Conservation (phyloP, 2,329 filamentous ascomycete genomes). For the Ceratocystis destructans region DNA sequence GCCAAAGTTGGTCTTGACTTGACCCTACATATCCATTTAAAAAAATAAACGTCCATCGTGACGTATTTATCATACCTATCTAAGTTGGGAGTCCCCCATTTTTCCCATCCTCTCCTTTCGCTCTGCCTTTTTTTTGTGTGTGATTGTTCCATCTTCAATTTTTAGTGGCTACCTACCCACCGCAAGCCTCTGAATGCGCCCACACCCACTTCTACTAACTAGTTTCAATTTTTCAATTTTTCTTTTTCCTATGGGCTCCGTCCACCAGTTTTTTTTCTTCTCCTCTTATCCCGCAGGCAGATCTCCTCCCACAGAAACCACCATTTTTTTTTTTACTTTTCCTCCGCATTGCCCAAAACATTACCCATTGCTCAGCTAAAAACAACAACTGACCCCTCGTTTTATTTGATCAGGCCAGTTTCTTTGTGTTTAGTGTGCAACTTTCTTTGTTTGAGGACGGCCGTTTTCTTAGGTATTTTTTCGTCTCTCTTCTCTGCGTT, state of each 20-base stretch:
- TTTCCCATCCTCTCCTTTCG: not conserved
- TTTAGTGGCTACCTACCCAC: constrained; percentile 9
- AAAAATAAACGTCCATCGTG: constrained; percentile 3
- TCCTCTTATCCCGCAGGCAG: constrained; percentile 17
- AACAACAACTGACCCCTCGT: constrained; percentile 9
- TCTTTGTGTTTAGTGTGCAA: constrained; percentile 9
- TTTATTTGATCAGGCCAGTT: constrained; percentile 5
- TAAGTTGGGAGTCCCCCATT: not conserved
- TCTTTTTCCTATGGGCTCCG: constrained; percentile 14
- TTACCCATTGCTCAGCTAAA: constrained; percentile 8
- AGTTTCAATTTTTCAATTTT: constrained; percentile 12
- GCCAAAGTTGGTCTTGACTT: not conserved
- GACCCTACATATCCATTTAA: not conserved
- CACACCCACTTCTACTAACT: constrained; percentile 12
- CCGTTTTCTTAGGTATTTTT: not conserved
- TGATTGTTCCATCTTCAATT: constrained; percentile 7
- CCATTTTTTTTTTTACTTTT: constrained; percentile 12
- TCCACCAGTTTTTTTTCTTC: constrained; percentile 13
- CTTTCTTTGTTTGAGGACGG: not conserved
- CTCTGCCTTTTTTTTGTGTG: constrained; percentile 6
- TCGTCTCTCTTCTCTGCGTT: constrained; percentile 4
- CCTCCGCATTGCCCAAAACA: constrained; percentile 12
- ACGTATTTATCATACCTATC: not conserved
- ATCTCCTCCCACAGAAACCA: constrained; percentile 16
- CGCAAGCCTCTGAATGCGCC: constrained; percentile 10